Base-by-base conservation (phyloP, 176 grass and related monocot genomes). In the Puya raimondii region DNA sequence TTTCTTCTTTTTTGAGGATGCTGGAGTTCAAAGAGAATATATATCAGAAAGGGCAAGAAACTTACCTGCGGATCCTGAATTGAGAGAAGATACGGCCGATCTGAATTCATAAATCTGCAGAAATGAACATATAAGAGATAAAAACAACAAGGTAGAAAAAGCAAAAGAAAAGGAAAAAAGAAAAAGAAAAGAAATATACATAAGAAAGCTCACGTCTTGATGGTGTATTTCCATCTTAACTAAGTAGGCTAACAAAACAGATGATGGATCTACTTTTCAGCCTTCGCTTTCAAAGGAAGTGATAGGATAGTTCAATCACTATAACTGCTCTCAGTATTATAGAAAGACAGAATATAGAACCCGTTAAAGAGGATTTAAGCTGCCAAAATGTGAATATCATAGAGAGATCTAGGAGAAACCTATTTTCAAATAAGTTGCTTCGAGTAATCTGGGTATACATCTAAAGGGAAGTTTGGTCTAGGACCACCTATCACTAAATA, bases 21-120 rank as follows among this genome's bases (percentile, higher is more conserved):
- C 33, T 70, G 12, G 72, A 71, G 23, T 48, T 50, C 67, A 75
- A 66, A 63, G 42, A 69, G 56, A 16, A 81, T 58, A 67, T 59
- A 86, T 2, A 63, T 67, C 23, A 80, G 70, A 47, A 5, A 57
- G 71, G 50, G 47, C 50, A 72, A 64, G 75, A 63, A 91, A 53
- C 69, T 84, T 68, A 99, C 95, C 95, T 93, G 88, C 11, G 95
- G 95, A 78, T 99, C 95, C 76, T 99, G 79, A 82, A 99, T 90
- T 4, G 87, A 80, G 68, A 94, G 81, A 72, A 94, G 80, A 84
- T 99, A 70, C 67, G 85, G 82, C 18, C 85, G 83, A 26, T 99
- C 90, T 78, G 53, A 50, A 79, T 93, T 93, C 71, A 80, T 17
- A 84, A 93, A 99, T 75, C 95, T 99, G 82, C 16, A 70, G 54